Evolutionary conservation across 1,139 yeast species (phyloP), one percentile per base, ranked within the genome.

Genomic region (Candida glucosophila): DNA sequence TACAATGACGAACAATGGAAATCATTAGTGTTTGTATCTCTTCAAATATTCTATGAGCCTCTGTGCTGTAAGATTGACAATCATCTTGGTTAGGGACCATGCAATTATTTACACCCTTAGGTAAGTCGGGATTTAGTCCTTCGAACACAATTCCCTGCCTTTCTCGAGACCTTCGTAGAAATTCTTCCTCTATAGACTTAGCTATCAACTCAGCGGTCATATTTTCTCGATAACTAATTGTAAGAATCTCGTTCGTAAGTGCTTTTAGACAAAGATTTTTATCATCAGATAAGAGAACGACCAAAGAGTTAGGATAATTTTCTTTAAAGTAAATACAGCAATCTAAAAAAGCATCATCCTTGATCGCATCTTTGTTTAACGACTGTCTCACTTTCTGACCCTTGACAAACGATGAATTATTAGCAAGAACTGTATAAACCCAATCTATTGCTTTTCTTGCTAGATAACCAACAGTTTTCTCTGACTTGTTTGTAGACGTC

Each of bases 341-440:
- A 49, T 88, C 96, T 19, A 86, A 51, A 33, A 88, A 86, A 0
- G 94, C 68, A 41, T 86, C 94, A 47, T 88, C 97, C 30, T 81
- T 78, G 0, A 33, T 34, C 1, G 74, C 47, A 5, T 44, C 27
- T 20, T 33, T 26, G 55, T 73, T 40, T 7, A 76, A 30, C 20
- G 58, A 52, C 42, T 86, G 83, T 15, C 58, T 53, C 19, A 67
- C 29, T 36, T 65, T 71, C 45, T 88, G 96, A 0, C 86, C 94
- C 23, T 66, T 52, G 0, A 86, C 72, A 1, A 65, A 55, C 0
- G 67, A 52, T 23, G 64, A 58, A 4, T 50, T 46, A 6, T 59
- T 57, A 1, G 86, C 81, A 20, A 88, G 53, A 24, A 66, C 58
- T n/a, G 54, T 44, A 40, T 72, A 81, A 7, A 83, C 67, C 95